These are phyloP conservation scores for Mycena venus DNA, from an alignment of 768 basidiomycete genomes.

Conservation along the genomic window DNA sequence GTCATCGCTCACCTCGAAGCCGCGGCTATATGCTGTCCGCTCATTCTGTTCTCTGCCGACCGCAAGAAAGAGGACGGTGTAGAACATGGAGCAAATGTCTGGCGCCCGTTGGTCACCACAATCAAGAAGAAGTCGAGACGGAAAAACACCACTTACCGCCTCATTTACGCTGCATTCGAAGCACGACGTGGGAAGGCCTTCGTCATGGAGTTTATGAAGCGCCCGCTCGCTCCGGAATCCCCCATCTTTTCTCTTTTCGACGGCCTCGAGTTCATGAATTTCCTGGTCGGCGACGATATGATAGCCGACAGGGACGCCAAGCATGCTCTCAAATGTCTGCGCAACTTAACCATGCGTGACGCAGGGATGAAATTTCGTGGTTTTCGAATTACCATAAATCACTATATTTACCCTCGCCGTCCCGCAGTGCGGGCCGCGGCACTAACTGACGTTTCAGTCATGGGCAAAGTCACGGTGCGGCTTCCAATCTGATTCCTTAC, in stretches of 20 bases:
- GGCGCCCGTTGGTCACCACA: neutral
- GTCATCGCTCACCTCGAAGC: neutral
- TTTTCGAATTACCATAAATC: too few species aligned
- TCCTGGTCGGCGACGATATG: too few species aligned
- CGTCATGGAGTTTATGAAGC: constrained; percentile 12
- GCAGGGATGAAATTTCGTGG: too few species aligned
- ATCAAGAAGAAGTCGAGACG: neutral
- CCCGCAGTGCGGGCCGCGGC: too few species aligned
- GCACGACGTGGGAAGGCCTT: constrained; percentile 6
- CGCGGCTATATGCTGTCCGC: neutral
- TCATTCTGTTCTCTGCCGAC: constrained; percentile 10
- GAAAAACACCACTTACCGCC: neutral
- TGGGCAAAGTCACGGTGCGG: too few species aligned
- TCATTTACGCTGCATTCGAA: too few species aligned
- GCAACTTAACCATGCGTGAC: too few species aligned
- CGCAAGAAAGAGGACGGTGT: constrained; percentile 3
- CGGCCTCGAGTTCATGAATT: neutral
- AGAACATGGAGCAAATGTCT: neutral
- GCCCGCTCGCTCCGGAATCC: neutral
- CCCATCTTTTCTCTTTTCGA: neutral
- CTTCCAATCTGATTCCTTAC: too few species aligned
- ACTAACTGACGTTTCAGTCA: too few species aligned
- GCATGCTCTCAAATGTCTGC: too few species aligned
- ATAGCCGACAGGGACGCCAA: neutral
- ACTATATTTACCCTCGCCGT: too few species aligned